Evolutionary conservation across 2,329 filamentous ascomycete species (phyloP), one percentile per base, ranked within the genome.

Genomic region (Sporothrix pallida): DNA sequence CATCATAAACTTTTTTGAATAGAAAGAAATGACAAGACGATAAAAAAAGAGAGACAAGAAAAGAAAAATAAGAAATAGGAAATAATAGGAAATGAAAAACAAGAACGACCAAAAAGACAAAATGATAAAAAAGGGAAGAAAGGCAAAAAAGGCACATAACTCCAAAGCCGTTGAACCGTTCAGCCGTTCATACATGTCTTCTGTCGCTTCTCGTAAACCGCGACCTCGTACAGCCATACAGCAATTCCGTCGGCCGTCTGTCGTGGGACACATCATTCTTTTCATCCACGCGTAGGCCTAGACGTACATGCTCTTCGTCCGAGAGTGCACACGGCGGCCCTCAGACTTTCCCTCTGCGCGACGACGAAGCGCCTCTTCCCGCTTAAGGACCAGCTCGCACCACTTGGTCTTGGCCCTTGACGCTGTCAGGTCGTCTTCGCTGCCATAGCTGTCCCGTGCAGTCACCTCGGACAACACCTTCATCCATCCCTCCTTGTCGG

Each of bases 401-500:
- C 90, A 92, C 81, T 89, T 89, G 74, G 86, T 84, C 78, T 85
- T 85, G 74, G 83, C 81, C 72, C 84, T 84, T 2, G 75, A 72
- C n/a, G 80, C 80, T 20, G 76, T 78, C 54, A 77, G 76, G 58
- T 87, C 87, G 9, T 86, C 85, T 6, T 83, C 82, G 46, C 80
- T 80, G 73, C 83, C 82, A 68, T 52, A 70, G 31, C 81, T 81
- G 13, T 86, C 86, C 56, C 89, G 89, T 50, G 88, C 87, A 74
- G 89, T 86, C 71, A 90, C 86, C 60, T 98, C 94, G 2, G 87
- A 87, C 26, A 99, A 89, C 15, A 94, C 92, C 81, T 90, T 91
- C 92, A 99, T 96, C 96, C 96, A 99, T 72, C 90, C 92, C 63
- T 97, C 93, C 84, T 98, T 99, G 80, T 96, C 92, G 54, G 89